A percentile compares a stretch with the other conserved stretches of the same genome.
phyloP scores from a whole-genome alignment of 345 rosid species.

The Punica granatum region DNA sequence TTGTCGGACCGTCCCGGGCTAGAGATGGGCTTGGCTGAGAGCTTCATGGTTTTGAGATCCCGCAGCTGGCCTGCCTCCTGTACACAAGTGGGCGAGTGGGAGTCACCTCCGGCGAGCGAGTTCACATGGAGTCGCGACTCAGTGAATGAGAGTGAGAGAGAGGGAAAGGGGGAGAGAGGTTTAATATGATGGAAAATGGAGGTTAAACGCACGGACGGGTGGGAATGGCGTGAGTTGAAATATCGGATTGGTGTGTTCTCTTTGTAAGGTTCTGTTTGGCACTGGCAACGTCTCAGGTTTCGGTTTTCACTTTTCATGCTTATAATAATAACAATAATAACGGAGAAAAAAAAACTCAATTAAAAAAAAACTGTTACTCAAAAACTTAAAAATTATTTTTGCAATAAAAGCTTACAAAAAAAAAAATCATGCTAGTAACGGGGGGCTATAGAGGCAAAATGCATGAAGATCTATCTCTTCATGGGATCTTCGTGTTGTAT shows the following conservation, averaged over 20 bases:
- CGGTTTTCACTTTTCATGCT: too few species aligned
- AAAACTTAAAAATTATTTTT: too few species aligned
- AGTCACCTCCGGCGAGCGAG: neutral
- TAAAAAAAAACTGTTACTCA: too few species aligned
- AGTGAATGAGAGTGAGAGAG: neutral
- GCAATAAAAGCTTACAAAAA: too few species aligned
- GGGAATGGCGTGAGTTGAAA: conserved; percentile 19
- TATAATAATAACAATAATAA: too few species aligned
- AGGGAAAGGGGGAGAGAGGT: neutral
- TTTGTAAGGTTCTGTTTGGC: conserved; percentile 29
- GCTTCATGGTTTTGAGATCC: conserved; percentile 49
- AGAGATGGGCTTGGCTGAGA: conserved; percentile 51
- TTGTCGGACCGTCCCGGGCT: conserved; percentile 93
- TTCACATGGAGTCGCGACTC: neutral
- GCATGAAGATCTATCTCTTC: too few species aligned
- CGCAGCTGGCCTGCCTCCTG: too few species aligned
- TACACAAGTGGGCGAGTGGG: too few species aligned
- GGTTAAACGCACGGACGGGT: conserved; percentile 3
- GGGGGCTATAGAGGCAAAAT: too few species aligned
- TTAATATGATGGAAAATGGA: neutral
- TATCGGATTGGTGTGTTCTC: neutral
- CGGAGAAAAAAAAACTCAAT: too few species aligned
- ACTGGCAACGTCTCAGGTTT: neutral
- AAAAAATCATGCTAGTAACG: too few species aligned
- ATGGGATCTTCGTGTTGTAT: too few species aligned